phyloP scores from a whole-genome alignment of 495 filamentous ascomycete species.

The Tuber calosporum region DNA sequence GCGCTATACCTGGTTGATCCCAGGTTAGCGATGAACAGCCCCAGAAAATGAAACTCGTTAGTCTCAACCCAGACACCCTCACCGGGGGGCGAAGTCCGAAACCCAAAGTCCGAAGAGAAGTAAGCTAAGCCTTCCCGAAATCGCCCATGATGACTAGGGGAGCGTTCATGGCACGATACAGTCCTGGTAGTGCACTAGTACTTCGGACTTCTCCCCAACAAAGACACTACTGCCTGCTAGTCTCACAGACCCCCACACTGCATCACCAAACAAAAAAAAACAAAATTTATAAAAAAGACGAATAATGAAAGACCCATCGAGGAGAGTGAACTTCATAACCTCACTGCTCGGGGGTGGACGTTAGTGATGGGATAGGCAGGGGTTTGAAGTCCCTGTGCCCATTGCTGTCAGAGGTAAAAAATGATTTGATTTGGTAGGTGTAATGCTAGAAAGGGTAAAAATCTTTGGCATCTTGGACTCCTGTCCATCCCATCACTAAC shows the following conservation, averaged over 20 bases:
- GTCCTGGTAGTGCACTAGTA: neutral
- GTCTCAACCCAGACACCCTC: neutral
- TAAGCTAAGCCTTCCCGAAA: neutral
- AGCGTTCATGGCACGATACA: neutral
- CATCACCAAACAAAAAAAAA: neutral
- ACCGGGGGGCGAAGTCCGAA: neutral
- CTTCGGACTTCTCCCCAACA: neutral
- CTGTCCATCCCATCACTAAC: too few relatives aligned
- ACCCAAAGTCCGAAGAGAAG: neutral
- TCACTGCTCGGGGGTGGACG: too few relatives aligned
- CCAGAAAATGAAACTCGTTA: neutral
- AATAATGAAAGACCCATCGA: neutral
- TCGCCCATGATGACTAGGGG: neutral
- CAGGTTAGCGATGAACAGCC: neutral
- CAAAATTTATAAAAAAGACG: too few relatives aligned
- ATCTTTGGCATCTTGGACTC: too few relatives aligned
- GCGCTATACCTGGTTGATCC: neutral
- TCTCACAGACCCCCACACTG: neutral
- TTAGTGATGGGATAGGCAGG: too few relatives aligned
- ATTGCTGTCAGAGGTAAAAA: too few relatives aligned
- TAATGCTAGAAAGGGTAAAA: too few relatives aligned
- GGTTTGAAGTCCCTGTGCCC: too few relatives aligned
- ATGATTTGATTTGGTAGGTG: too few relatives aligned
- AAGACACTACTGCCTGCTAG: neutral
- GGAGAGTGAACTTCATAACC: neutral